Base-by-base conservation (phyloP, 768 basidiomycete species). In the Amanita rimosa region DNA sequence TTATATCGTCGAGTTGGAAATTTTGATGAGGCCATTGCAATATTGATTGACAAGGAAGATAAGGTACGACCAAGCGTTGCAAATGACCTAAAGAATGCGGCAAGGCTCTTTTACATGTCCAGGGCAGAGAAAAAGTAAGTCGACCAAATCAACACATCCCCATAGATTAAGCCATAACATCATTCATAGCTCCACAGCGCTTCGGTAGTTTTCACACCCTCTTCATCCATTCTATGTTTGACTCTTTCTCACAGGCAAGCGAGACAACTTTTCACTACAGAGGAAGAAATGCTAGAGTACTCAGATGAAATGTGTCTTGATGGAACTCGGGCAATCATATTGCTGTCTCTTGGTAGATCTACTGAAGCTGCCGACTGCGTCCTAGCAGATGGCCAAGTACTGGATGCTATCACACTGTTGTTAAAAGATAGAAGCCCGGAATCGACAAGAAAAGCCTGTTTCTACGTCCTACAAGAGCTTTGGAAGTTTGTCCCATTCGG, bases 261-360 rank as follows among this genome's bases (percentile, higher is more conserved):
- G 19, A 47, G 63, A 48, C 52, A 60, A 6, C 57, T 85, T 3
- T 85, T 85, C 50, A 52, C 64, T 0, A 64, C 70, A 0, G 61
- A 68, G 0, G 74, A 83, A 17, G 76, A 80, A 17, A 67, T 68
- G 16, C 53, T 81, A n/a, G 70, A 73, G 33, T 85, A 78, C 50
- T 65, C 79, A 14, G 73, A 80, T 47, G 69, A 76, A 3, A 68
- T 69, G 38, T 73, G 72, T 31, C 60, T 85, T 5, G 74, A 78
- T 53, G 51, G 66, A 10, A 71, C 75, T 6, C 75, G 67, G 6
- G 72, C 73, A 0, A 58, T 61, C 0, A 53, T 83, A 6, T 63
- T 81, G 10, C 64, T 67, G 24, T 60, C 62, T 3, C 63, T 70
- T 9, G 71, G 68, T 11, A 65, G 67, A 52, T 67, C 61, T 39